A percentile compares a stretch with the other conserved stretches of the same genome.
Evolutionary conservation across 2,329 filamentous ascomycete species (phyloP).

Genomic region (Aspergillus uvarum): DNA sequence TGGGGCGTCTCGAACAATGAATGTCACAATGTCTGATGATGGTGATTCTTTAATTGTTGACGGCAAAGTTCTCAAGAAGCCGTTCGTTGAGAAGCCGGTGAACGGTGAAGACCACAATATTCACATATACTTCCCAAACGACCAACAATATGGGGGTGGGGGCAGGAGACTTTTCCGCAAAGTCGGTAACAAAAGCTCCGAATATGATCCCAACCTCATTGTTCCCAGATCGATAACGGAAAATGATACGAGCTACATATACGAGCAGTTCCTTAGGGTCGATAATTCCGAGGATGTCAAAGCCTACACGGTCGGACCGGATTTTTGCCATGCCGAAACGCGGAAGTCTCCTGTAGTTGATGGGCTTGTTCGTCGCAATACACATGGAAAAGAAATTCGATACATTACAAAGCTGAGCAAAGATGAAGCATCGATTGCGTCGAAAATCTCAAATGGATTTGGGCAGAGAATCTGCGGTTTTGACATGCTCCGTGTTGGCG

Average conservation of each 20-base stretch:
- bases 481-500: conserved; percentile 81
- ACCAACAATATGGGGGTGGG: conserved; percentile 73
- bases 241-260: conserved; percentile 80
- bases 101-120: conserved; percentile 99
- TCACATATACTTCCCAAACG: conserved; percentile 89
- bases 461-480: conserved; percentile 96
- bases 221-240: conserved; percentile 81
- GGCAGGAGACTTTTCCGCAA: conserved; percentile 92
- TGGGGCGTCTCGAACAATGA: conserved; percentile 57
- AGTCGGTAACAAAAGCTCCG: conserved; percentile 98
- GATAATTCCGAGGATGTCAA: conserved; percentile 99
- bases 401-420: conserved; percentile 84
- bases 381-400: conserved; percentile 92
- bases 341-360: conserved; percentile 97
- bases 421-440: conserved; percentile 81
- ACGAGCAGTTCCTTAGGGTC: conserved; percentile 94
- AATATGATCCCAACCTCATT: conserved; percentile 76
- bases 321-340: conserved; percentile 94
- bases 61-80: conserved; percentile 77
- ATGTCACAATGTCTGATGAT: conserved; percentile 84
- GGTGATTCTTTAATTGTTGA: conserved; percentile 87
- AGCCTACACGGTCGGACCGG: conserved; percentile 91
- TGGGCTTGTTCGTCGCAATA: conserved; percentile 91
- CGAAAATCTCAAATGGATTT: conserved; percentile 86
- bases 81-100: conserved; percentile 98